A percentile compares a stretch with the other conserved stretches of the same genome.
These are phyloP conservation scores for Diutina sp. DNA, from an alignment of 1,139 yeast species.

Conservation along the genomic window DNA sequence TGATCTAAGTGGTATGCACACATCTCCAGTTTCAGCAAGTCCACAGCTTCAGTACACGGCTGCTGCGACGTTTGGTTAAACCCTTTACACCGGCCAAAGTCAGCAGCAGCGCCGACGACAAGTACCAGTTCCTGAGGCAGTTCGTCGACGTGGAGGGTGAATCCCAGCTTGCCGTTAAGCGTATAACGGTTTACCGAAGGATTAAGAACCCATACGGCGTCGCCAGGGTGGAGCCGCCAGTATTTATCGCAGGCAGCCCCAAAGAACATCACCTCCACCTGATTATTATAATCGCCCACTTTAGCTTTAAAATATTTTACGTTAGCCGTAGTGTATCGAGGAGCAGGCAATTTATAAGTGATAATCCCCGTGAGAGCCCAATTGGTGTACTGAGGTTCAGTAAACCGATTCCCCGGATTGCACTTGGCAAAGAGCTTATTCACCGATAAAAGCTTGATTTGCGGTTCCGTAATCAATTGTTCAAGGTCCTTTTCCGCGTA, in stretches of 20 bases:
- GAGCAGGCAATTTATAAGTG: constrained; percentile 36
- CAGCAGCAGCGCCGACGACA: constrained; percentile 62
- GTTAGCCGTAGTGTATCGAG: constrained; percentile 24
- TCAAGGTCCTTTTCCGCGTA: constrained; percentile 4
- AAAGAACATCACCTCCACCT: constrained; percentile 50
- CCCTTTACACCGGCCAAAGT: constrained; percentile 54
- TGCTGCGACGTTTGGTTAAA: constrained; percentile 13
- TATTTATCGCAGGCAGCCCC: constrained; percentile 56
- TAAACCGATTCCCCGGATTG: constrained; percentile 45
- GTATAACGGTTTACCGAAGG: constrained; percentile 37
- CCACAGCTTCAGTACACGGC: constrained; percentile 47
- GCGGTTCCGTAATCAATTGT: constrained; percentile 15
- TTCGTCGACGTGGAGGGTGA: constrained; percentile 26
- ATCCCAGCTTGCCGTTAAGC: constrained; percentile 19
- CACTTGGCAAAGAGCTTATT: constrained; percentile 54
- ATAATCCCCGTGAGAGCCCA: constrained; percentile 69
- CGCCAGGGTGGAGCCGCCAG: constrained; percentile 67
- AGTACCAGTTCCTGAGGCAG: constrained; percentile 23
- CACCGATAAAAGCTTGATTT: constrained; percentile 40
- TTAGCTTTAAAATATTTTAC: constrained; percentile 48
- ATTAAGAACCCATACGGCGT: constrained; percentile 59
- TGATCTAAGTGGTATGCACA: constrained; percentile 51
- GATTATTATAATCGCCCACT: constrained; percentile 52
- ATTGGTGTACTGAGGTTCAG: constrained; percentile 59
- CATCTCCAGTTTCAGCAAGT: constrained; percentile 34